A percentile compares a stretch with the other conserved stretches of the same genome.
Conservation (phyloP, 805 yeast species). For the Ogataea paraovalis region DNA sequence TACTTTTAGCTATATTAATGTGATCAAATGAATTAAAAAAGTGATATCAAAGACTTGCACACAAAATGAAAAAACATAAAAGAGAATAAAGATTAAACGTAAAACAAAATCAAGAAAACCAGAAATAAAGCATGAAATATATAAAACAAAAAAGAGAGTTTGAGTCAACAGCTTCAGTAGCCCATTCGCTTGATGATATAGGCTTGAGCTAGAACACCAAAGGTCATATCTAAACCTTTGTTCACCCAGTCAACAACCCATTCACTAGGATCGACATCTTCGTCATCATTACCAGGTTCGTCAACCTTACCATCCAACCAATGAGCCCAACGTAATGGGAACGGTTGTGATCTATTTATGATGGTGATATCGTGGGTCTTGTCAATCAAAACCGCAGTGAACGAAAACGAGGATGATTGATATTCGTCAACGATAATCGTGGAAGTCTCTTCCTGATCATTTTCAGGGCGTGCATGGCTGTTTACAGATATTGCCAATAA, state of each 20-base stretch:
- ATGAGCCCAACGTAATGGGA: slow-evolving; percentile 86
- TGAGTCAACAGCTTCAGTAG: slow-evolving; percentile 25
- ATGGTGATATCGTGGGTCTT: slow-evolving; percentile 71
- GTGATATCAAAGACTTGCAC: background rate
- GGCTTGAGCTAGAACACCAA: slow-evolving; percentile 86
- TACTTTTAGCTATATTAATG: background rate
- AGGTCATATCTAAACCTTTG: slow-evolving; percentile 70
- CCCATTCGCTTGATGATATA: slow-evolving; percentile 93
- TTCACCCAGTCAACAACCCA: slow-evolving; percentile 81
- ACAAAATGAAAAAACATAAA: background rate
- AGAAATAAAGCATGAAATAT: background rate
- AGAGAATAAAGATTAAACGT: background rate
- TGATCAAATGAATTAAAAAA: background rate
- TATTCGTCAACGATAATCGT: slow-evolving; percentile 41
- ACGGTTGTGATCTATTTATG: slow-evolving; percentile 78
- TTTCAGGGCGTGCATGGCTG: slow-evolving; percentile 14
- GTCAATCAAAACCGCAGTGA: slow-evolving; percentile 74
- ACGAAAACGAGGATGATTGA: slow-evolving; percentile 59
- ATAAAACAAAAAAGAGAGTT: background rate
- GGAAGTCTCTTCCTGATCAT: slow-evolving; percentile 19
- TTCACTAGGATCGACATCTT: slow-evolving; percentile 64
- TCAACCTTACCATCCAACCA: slow-evolving; percentile 64
- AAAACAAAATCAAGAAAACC: background rate
- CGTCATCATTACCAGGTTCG: slow-evolving; percentile 16
- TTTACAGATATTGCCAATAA: slow-evolving; percentile 28